Base-by-base conservation (phyloP, 345 rosid species). In the Syzygium jambos region DNA sequence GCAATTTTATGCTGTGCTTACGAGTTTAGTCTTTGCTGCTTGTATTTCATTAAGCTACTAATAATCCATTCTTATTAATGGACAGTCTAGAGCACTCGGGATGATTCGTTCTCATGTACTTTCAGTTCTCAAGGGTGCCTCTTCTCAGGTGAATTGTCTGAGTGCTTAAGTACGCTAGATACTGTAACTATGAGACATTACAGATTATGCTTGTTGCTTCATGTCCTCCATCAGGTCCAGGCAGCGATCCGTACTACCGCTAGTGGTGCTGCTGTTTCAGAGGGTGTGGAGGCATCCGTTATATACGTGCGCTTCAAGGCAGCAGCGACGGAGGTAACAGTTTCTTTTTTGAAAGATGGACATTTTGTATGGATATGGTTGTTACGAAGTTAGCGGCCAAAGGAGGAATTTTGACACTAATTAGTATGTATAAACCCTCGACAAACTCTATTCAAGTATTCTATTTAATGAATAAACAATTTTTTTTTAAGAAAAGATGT, bases 241-340 rank as follows among this genome's bases (percentile, higher is more conserved):
- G 94, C 96, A 87, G 97, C 99, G 61, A 92, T 96, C 84, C 92
- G 95, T 85, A 89, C 93, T 90, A 96, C 91, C 88, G 94, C 95
- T 86, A 93, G 90, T 92, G 95, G 93, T 90, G 51, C 94, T 52
- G 92, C 96, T 89, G 89, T 98, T 86, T 95, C 99, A 52, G 99
- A 98, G 92, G 99, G 99, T 89, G 96, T 96, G 43, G 99, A 98
- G 92, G 98, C 98, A 87, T 98, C 99, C 84, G 94, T 95, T 65
- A 95, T 98, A 86, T 98, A 96, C 90, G 97, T 98, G 86, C 95
- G 99, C 89, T 98, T 98, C 91, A 94, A 96, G 95, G 99, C 99
- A 90, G 98, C 99, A 85, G 98, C 99, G 51, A 95, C 90, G 87
- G 99, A 96, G 98, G 99, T 96, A 89, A 89, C 84, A 29, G 19